Evolutionary conservation across 1,139 yeast species (phyloP).

Genomic region (Saccharomyces hybrid): DNA sequence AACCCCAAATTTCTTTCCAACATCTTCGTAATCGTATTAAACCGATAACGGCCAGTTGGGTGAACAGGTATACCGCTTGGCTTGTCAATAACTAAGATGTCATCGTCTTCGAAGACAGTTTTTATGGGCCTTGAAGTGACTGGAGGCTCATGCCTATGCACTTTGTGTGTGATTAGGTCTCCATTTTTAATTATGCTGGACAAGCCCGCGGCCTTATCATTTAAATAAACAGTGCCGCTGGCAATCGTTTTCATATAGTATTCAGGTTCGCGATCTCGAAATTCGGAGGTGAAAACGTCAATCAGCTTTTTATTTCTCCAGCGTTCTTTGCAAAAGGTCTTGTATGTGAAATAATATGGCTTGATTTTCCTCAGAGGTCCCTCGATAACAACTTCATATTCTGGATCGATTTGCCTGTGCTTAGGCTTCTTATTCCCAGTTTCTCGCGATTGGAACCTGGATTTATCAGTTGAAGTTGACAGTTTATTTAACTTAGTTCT

Average conservation of each 20-base stretch:
- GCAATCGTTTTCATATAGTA: conserved; percentile 64
- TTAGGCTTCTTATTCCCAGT: conserved; percentile 23
- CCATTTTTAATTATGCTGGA: conserved; percentile 73
- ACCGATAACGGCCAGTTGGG: conserved; percentile 89
- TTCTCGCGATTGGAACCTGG: conserved; percentile 28
- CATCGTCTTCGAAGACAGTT: conserved; percentile 72
- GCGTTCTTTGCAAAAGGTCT: conserved; percentile 83
- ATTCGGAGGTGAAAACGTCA: conserved; percentile 77
- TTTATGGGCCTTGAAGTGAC: conserved; percentile 64
- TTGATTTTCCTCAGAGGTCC: conserved; percentile 63
- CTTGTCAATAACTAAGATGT: conserved; percentile 78
- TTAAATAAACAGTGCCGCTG: conserved; percentile 66
- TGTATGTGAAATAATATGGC: conserved; percentile 82
- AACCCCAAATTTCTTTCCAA: conserved; percentile 58
- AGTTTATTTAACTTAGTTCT: conserved; percentile 3
- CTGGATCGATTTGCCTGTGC: conserved; percentile 30
- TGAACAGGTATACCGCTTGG: conserved; percentile 96
- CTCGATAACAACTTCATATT: conserved; percentile 35
- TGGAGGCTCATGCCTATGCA: conserved; percentile 89
- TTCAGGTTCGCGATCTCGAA: conserved; percentile 66
- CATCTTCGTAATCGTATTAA: conserved; percentile 79
- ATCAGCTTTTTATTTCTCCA: conserved; percentile 79
- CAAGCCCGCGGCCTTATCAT: conserved; percentile 53
- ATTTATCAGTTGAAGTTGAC: conserved; percentile 6
- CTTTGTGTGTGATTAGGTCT: conserved; percentile 71